Evolutionary conservation across 495 filamentous ascomycete genomes (phyloP).

Genomic region (Annulohypoxylon bovei): DNA sequence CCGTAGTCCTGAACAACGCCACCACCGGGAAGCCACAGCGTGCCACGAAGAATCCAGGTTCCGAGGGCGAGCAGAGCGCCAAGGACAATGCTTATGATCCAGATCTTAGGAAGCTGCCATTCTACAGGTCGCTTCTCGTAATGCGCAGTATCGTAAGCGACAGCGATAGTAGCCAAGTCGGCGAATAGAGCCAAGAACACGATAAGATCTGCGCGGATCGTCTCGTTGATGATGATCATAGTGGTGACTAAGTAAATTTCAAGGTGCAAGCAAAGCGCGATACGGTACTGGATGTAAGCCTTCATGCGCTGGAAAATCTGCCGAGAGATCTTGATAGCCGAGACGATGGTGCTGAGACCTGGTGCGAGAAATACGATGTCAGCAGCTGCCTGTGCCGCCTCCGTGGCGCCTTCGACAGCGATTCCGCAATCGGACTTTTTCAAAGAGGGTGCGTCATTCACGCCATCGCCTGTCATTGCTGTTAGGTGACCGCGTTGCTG

Average conservation of each 20-base stretch:
- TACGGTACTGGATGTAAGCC: slow-evolving; percentile 93
- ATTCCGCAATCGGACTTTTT: slow-evolving; percentile 95
- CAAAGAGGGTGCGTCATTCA: slow-evolving; percentile 93
- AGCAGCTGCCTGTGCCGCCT: slow-evolving; percentile 87
- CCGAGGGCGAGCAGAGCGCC: slow-evolving; percentile 79
- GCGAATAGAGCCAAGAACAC: slow-evolving; percentile 93
- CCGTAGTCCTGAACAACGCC: slow-evolving; percentile 88
- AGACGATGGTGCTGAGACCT: slow-evolving; percentile 89
- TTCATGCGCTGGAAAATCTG: slow-evolving; percentile 98
- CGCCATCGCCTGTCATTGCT: slow-evolving; percentile 97
- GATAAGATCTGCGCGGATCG: slow-evolving; percentile 81
- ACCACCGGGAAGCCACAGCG: slow-evolving; percentile 73
- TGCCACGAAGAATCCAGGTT: slow-evolving; percentile 81
- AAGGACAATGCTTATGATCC: slow-evolving; percentile 85
- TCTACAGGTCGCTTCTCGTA: slow-evolving; percentile 86
- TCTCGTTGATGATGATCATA: slow-evolving; percentile 84
- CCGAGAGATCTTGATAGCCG: slow-evolving; percentile 88
- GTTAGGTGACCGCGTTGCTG: slow-evolving; percentile 94
- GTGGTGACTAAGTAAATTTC: slow-evolving; percentile 87
- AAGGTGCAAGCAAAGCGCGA: slow-evolving; percentile 86
- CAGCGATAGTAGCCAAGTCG: slow-evolving; percentile 87
- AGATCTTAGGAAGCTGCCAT: slow-evolving; percentile 90
- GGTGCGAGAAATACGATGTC: slow-evolving; percentile 92
- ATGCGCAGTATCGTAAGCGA: slow-evolving; percentile 90
- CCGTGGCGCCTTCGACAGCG: slow-evolving; percentile 89